Evolutionary conservation across 2,329 filamentous ascomycete genomes (phyloP).

Genomic region (Coniochaeta hoffmannii): DNA sequence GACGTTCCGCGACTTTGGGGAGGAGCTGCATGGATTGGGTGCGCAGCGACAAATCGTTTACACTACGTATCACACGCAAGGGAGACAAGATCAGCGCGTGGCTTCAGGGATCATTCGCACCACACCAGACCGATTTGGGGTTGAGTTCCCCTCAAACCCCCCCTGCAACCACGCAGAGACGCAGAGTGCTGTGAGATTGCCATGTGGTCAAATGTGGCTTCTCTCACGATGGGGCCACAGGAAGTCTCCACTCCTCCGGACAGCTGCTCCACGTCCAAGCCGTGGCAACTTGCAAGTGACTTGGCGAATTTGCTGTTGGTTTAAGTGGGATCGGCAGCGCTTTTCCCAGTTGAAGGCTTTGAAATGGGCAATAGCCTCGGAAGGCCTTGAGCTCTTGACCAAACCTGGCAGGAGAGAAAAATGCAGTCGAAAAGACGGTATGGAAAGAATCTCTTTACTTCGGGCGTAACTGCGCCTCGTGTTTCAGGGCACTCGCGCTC

Average conservation of each 20-base stretch:
- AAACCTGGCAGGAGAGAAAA: no score
- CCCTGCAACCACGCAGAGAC: background rate
- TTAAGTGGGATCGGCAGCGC: conserved; percentile 1
- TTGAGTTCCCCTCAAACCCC: background rate
- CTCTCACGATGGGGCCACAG: background rate
- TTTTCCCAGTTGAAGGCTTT: no score
- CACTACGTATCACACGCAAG: background rate
- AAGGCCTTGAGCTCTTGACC: background rate
- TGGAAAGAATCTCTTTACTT: no score
- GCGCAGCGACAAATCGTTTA: background rate
- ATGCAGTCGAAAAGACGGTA: no score
- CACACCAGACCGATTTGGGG: background rate
- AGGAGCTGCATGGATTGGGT: background rate
- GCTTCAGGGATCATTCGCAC: conserved; percentile 3
- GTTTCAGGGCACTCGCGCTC: no score
- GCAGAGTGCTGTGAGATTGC: background rate
- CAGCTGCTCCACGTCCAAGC: background rate
- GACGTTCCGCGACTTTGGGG: background rate
- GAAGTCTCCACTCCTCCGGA: background rate
- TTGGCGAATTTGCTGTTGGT: background rate
- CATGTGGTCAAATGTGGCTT: conserved; percentile 1
- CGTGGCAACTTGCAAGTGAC: background rate
- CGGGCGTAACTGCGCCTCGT: background rate
- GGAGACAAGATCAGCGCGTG: conserved; percentile 2
- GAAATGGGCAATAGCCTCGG: background rate